Evolutionary conservation across 768 basidiomycete genomes (phyloP).

Genomic region (Lentinula lateritia): DNA sequence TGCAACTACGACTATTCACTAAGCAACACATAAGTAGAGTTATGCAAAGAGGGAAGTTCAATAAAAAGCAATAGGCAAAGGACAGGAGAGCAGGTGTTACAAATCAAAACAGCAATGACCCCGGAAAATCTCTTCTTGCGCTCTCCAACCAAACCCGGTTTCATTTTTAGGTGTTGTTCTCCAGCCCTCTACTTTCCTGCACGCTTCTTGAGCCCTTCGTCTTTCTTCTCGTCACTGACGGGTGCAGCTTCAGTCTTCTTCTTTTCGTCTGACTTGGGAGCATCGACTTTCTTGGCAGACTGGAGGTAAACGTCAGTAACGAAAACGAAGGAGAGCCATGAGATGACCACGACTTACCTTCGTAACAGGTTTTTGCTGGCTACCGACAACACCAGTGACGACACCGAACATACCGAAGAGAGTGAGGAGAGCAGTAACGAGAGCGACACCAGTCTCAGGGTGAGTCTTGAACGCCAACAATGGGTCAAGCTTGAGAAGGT

Average conservation of each 20-base stretch:
- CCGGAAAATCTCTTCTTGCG: neutral
- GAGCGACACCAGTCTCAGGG: slow-evolving; percentile 80
- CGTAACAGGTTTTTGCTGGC: slow-evolving; percentile 61
- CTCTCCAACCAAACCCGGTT: neutral
- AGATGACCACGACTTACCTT: slow-evolving; percentile 40
- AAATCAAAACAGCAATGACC: neutral
- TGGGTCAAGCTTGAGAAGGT: slow-evolving; percentile 70
- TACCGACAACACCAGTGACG: slow-evolving; percentile 74
- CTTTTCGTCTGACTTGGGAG: slow-evolving; percentile 56
- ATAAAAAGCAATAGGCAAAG: neutral
- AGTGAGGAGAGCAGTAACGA: slow-evolving; percentile 69
- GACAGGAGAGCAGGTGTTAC: neutral
- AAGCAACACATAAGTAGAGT: neutral
- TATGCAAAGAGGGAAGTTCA: neutral
- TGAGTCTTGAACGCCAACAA: slow-evolving; percentile 79
- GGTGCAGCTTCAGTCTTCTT: slow-evolving; percentile 56
- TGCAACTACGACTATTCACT: neutral
- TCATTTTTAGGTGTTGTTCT: neutral
- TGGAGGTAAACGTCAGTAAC: slow-evolving; percentile 17
- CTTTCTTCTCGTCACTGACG: slow-evolving; percentile 57
- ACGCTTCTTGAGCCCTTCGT: slow-evolving; percentile 68
- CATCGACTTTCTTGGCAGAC: slow-evolving; percentile 77
- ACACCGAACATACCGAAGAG: slow-evolving; percentile 82
- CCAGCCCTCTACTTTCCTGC: slow-evolving; percentile 22
- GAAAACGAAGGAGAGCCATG: neutral